Evolutionary conservation across 345 rosid genomes (phyloP), one percentile per base, ranked within the genome.

Genomic region (Corchorus olitorius): DNA sequence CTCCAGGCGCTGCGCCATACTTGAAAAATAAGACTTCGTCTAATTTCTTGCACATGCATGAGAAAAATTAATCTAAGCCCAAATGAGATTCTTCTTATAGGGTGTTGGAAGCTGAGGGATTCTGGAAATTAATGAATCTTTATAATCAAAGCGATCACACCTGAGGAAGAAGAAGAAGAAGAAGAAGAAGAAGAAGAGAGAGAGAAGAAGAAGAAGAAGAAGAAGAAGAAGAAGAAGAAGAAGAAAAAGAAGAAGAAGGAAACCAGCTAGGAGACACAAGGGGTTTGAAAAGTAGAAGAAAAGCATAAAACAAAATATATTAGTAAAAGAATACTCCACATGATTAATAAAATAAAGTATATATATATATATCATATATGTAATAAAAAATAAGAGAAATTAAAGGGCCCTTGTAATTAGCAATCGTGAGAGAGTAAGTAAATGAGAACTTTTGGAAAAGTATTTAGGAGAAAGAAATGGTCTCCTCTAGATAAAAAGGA

Each of bases 361-460:
- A 27, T 27, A n/a, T n/a, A n/a, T n/a, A n/a, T n/a, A n/a, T n/a
- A n/a, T n/a, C n/a, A n/a, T n/a, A n/a, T n/a, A n/a, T n/a, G n/a
- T n/a, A 39, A 39, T 55, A 63, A 78, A 69, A 75, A 72, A 41
- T 73, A 2, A 53, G 20, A 6, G 39, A 12, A 12, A 46, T 12
- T 56, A 55, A 55, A 6, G 65, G 10, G 22, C 20, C 65, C 35
- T 13, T n/a, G n/a, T n/a, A n/a, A n/a, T n/a, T n/a, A n/a, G n/a
- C n/a, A n/a, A n/a, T n/a, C n/a, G n/a, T n/a, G n/a, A n/a, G n/a
- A n/a, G n/a, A n/a, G n/a, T n/a, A n/a, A n/a, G 69, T 35, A 58
- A 33, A 2, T 6, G 69, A 52, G 69, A 74, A 33, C 52, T 63
- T 27, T 27, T 39, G 62, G 83, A 74, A 77, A 78, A 75, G 81